These are phyloP conservation scores for Penicillium robsamsonii DNA, from an alignment of 495 filamentous ascomycete genomes.

Conservation along the genomic window DNA sequence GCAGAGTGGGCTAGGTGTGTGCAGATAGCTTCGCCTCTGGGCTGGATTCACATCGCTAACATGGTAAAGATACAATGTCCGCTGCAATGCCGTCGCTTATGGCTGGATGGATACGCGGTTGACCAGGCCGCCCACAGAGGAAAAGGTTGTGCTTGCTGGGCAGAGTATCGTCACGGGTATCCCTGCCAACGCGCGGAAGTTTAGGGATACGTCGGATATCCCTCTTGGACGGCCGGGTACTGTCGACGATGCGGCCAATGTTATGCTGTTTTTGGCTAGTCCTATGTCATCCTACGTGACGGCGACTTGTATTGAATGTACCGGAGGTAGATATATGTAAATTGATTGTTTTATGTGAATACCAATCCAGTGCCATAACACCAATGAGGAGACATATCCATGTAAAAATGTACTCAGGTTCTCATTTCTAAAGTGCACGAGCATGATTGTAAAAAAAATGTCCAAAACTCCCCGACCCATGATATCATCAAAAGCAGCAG, in stretches of 20 bases:
- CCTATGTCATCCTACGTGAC: constrained; percentile 62
- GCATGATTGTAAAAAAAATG: constrained; percentile 11
- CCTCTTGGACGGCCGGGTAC: constrained; percentile 65
- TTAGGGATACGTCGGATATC: constrained; percentile 53
- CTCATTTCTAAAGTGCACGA: constrained; percentile 4
- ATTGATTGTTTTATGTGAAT: not conserved
- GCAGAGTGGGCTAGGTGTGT: constrained; percentile 71
- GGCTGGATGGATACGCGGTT: constrained; percentile 68
- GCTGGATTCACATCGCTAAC: not conserved
- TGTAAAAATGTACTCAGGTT: not conserved
- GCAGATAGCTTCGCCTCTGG: too few species aligned
- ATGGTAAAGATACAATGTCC: constrained; percentile 55
- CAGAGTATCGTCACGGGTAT: constrained; percentile 32
- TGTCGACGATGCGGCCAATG: constrained; percentile 66
- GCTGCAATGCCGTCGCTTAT: constrained; percentile 73
- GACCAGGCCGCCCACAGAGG: constrained; percentile 60
- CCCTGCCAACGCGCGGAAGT: constrained; percentile 22
- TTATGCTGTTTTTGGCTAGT: constrained; percentile 66
- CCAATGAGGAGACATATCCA: not conserved
- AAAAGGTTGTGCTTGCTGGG: constrained; percentile 61
- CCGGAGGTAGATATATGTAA: constrained; percentile 17
- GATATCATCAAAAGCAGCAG: constrained; percentile 30
- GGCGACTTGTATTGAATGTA: constrained; percentile 22
- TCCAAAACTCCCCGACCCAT: constrained; percentile 26
- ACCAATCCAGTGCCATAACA: not conserved